Conservation (phyloP, 192 early-diverging fungal genomes). For the Backusella parvicylindrica region DNA sequence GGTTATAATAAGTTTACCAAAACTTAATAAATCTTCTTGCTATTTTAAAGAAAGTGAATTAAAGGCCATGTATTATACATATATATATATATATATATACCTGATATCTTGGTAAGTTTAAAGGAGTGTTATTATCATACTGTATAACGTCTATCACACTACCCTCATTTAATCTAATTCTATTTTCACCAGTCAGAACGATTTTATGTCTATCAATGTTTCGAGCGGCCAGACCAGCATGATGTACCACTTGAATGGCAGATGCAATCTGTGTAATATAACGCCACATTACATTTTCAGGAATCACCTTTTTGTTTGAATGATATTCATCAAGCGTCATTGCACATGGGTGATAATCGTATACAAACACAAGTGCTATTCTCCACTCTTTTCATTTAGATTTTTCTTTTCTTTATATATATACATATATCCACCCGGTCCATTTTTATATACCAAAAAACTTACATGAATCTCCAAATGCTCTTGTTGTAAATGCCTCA, state of each 20-base stretch:
- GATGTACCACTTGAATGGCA: slow-evolving; percentile 78
- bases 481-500: slow-evolving; percentile 94
- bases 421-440: no score
- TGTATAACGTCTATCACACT: slow-evolving; percentile 67
- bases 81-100: slow-evolving; percentile 22
- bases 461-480: slow-evolving; percentile 90
- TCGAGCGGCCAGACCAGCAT: slow-evolving; percentile 73
- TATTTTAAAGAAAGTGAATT: slow-evolving; percentile 25
- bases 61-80: no score
- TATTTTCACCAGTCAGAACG: slow-evolving; percentile 76
- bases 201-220: slow-evolving; percentile 79
- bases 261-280: slow-evolving; percentile 74
- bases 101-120: slow-evolving; percentile 49
- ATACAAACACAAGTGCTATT: slow-evolving; percentile 85
- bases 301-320: slow-evolving; percentile 50
- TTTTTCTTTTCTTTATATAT: background rate
- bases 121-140: slow-evolving; percentile 60
- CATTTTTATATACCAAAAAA: background rate
- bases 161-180: slow-evolving; percentile 67
- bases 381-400: background rate
- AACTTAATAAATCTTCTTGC: slow-evolving; percentile 79
- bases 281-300: slow-evolving; percentile 72
- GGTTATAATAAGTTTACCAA: slow-evolving; percentile 74
- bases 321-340: slow-evolving; percentile 64
- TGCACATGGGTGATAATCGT: slow-evolving; percentile 87